Conservation (phyloP, 352 stramenopile species). For the Thalassiosira livingstoniorum region DNA sequence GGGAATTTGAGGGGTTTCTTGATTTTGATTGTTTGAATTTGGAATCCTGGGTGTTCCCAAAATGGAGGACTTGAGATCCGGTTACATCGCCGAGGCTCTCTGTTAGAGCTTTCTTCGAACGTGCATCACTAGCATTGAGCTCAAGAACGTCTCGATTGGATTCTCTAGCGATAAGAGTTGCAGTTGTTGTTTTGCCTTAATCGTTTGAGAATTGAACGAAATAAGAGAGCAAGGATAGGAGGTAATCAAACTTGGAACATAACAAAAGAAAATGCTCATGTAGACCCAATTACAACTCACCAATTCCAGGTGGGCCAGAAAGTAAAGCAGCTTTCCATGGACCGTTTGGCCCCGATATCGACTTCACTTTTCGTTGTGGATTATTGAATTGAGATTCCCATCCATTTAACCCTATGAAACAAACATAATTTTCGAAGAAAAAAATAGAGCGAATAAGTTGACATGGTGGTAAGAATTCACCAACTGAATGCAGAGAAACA, state of each 20-base stretch:
- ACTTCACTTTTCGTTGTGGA: slow-evolving; percentile 72
- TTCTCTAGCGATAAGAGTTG: slow-evolving; percentile 91
- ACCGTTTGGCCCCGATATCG: slow-evolving; percentile 67
- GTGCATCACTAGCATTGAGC: slow-evolving; percentile 97
- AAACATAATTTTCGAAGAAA: too few relatives aligned
- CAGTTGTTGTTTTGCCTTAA: slow-evolving; percentile 93
- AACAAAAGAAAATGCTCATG: too few relatives aligned
- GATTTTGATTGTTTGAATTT: not conserved
- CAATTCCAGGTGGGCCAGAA: slow-evolving; percentile 94
- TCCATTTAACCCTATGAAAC: slow-evolving; percentile 56
- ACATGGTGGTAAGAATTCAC: too few relatives aligned
- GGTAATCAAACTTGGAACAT: not conserved
- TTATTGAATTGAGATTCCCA: slow-evolving; percentile 83
- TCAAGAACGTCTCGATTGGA: slow-evolving; percentile 92
- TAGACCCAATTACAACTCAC: slow-evolving; percentile 48
- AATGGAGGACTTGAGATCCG: slow-evolving; percentile 92
- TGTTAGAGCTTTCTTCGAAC: slow-evolving; percentile 96
- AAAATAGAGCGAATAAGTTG: too few relatives aligned
- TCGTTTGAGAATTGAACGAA: slow-evolving; percentile 67
- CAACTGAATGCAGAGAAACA: too few relatives aligned
- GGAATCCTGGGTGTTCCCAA: slow-evolving; percentile 70
- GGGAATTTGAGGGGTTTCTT: slow-evolving; percentile 19
- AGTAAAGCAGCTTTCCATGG: slow-evolving; percentile 92
- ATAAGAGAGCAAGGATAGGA: not conserved
- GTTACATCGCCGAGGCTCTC: slow-evolving; percentile 91